Conservation (phyloP, 1,284 basidiomycete genomes). For the Kwoniella shivajii region DNA sequence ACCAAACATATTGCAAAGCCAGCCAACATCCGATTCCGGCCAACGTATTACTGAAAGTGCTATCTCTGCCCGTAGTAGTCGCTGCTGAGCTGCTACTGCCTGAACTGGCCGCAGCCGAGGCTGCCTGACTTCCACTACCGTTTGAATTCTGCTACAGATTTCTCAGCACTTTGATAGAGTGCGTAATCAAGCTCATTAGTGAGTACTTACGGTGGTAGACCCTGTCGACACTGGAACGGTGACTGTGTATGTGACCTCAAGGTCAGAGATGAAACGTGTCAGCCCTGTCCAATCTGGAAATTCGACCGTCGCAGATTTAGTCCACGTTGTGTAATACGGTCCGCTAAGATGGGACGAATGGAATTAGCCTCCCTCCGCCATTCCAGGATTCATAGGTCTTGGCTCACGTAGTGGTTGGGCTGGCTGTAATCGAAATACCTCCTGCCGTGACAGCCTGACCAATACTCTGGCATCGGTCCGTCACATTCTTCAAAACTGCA, state of each 20-base stretch:
- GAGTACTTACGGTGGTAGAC: too few relatives aligned
- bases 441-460: conserved; percentile 4
- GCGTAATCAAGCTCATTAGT: too few relatives aligned
- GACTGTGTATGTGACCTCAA: background rate
- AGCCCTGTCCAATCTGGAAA: conserved; percentile 12
- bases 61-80: too few relatives aligned
- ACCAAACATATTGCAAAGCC: too few relatives aligned
- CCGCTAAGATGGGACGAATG: background rate
- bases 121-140: too few relatives aligned
- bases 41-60: too few relatives aligned
- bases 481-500: conserved; percentile 17
- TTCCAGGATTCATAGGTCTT: background rate
- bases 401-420: conserved; percentile 23
- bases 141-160: too few relatives aligned
- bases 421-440: conserved; percentile 8
- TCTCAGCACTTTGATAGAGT: too few relatives aligned
- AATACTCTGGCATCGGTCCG: conserved; percentile 7
- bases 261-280: background rate
- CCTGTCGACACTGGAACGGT: background rate
- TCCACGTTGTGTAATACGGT: conserved; percentile 13
- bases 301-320: background rate
- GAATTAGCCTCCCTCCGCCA: background rate
- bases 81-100: too few relatives aligned
- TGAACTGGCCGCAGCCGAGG: too few relatives aligned
- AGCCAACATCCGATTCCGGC: too few relatives aligned